These are phyloP conservation scores for Sclerospora graminicola DNA, from an alignment of 352 stramenopile species.

Conservation along the genomic window DNA sequence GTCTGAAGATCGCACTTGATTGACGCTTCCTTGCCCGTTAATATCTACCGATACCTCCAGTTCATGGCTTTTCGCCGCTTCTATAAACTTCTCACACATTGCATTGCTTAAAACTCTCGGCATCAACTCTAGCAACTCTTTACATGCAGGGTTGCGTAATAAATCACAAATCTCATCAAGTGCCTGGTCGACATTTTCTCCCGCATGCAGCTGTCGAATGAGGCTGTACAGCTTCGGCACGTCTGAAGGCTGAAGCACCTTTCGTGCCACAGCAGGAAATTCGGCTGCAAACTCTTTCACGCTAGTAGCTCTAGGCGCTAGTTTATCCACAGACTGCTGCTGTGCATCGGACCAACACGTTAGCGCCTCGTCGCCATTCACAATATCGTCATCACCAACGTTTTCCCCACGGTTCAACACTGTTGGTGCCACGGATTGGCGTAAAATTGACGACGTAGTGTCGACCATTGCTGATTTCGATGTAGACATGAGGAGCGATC, in stretches of 20 bases:
- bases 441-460: conserved; percentile 52
- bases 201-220: conserved; percentile 42
- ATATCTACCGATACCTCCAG: conserved; percentile 18
- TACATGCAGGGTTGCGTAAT: conserved; percentile 24
- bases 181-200: conserved; percentile 27
- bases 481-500: conserved; percentile 40
- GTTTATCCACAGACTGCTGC: conserved; percentile 18
- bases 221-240: conserved; percentile 46
- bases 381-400: conserved; percentile 8
- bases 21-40: conserved; percentile 1
- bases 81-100: conserved; percentile 39
- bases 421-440: conserved; percentile 40
- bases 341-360: conserved; percentile 28
- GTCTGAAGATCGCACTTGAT: conserved; percentile 4
- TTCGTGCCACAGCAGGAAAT: conserved; percentile 45
- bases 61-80: conserved; percentile 22
- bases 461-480: conserved; percentile 51
- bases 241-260: conserved; percentile 34
- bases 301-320: conserved; percentile 1
- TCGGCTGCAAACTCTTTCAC: conserved; percentile 17
- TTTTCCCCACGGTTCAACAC: neutral
- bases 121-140: conserved; percentile 53
- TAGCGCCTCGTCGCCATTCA: conserved; percentile 13
- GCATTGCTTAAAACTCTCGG: conserved; percentile 42
- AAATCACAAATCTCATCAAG: conserved; percentile 45